Evolutionary conservation across 441 rosid genomes (phyloP), one percentile per base, ranked within the genome.

Genomic region (Theobroma grandiflorum): DNA sequence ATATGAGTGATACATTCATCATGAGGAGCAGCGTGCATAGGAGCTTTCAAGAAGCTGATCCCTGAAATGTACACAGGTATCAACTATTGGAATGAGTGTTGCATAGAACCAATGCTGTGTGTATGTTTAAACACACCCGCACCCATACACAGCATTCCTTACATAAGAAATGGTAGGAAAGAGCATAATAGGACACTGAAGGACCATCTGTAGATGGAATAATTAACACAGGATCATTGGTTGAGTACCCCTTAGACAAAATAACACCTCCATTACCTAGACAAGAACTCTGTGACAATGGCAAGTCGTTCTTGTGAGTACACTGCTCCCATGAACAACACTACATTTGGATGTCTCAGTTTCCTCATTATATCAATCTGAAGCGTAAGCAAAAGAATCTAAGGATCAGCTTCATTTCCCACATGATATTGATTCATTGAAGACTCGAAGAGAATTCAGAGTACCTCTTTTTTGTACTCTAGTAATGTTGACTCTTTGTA

Each of bases 281-380:
- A 95, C 80, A 94, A 62, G 76, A 87, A 93, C 86, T 95, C 99
- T 47, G 96, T 93, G 84, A 92, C 91, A 72, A 95, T 91, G 72
- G 95, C 99, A 73, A 90, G 88, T 75, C 86, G 87, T 84, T 94
- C 92, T 31, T 87, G 88, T 2, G 98, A 89, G 82, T 92, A 87
- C 40, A 94, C 93, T 6, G 98, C 98, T 88, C 99, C 99, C 98
- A 95, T 95, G 86, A 94, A 93, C 59, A 95, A 85, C 80, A 95
- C 80, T 16, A 94, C 97, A 80, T 95, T 94, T 11, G 99, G 97
- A 86, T 95, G 98, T 83, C 99, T 90, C 72, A 95, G 82, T 82
- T 86, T 94, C 87, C 86, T 93, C 97, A 95, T 93, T 61, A 95
- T 91, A 74, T 89, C 88, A 76, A 93, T 89, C 99, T 94, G 86